These are phyloP conservation scores for Oemleria cerasiformis DNA, from an alignment of 306 rosid species.

Conservation along the genomic window DNA sequence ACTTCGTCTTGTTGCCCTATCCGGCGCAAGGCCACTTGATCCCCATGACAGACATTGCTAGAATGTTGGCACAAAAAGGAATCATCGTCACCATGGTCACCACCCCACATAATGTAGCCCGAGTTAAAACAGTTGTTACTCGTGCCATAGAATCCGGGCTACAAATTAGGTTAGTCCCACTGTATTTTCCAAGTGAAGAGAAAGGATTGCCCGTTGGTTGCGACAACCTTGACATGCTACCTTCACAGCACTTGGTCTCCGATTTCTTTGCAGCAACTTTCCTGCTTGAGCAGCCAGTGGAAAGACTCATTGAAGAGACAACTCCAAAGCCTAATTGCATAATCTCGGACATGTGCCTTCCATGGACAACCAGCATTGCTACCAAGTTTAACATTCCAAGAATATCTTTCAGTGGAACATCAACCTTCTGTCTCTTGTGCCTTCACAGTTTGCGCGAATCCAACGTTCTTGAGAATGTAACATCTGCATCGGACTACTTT, in stretches of 20 bases:
- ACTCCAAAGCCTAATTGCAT: constrained; percentile 54
- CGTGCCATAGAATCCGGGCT: constrained; percentile 16
- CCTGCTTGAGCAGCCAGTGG: constrained; percentile 37
- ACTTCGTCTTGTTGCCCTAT: constrained; percentile 26
- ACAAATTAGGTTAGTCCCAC: constrained; percentile 17
- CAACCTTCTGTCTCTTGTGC: constrained; percentile 1
- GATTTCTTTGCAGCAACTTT: constrained; percentile 25
- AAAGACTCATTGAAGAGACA: constrained; percentile 25
- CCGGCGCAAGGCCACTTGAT: constrained; percentile 45
- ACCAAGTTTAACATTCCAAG: constrained; percentile 19
- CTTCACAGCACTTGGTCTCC: constrained; percentile 29
- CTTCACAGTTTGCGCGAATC: background rate
- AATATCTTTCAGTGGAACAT: constrained; percentile 7
- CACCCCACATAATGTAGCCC: constrained; percentile 35
- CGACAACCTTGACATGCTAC: constrained; percentile 53
- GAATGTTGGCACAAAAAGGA: constrained; percentile 20
- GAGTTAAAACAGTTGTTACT: constrained; percentile 7
- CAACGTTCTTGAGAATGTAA: background rate
- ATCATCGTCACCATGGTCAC: constrained; percentile 34
- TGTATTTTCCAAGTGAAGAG: constrained; percentile 18
- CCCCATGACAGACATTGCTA: constrained; percentile 44
- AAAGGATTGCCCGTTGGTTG: constrained; percentile 53
- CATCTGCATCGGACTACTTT: constrained; percentile 11
- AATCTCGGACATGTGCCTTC: constrained; percentile 51
- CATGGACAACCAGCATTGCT: constrained; percentile 32